These are phyloP conservation scores for Phytophthora capsici DNA, from an alignment of 352 stramenopile species.

Conservation along the genomic window DNA sequence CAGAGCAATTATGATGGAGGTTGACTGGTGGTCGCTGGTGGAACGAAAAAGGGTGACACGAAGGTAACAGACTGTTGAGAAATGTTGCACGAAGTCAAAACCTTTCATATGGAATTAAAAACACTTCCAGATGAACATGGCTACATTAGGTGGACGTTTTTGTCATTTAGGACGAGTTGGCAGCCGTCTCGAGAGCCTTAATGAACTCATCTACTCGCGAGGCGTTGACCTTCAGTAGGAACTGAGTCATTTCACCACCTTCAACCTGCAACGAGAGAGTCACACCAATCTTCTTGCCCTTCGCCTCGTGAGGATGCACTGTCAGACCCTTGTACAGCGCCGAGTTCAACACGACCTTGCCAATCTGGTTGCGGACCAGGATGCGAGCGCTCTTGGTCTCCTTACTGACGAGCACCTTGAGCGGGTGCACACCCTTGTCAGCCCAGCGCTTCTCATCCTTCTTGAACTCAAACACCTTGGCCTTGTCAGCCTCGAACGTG, in stretches of 20 bases:
- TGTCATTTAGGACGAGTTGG: slow-evolving; percentile 24
- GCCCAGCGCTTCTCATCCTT: slow-evolving; percentile 90
- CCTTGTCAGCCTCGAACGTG: slow-evolving; percentile 79
- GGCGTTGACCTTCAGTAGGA: slow-evolving; percentile 79
- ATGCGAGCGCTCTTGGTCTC: slow-evolving; percentile 72
- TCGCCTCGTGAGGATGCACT: slow-evolving; percentile 66
- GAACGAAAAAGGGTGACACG: neutral
- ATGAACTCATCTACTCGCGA: slow-evolving; percentile 73
- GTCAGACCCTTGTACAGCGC: slow-evolving; percentile 81
- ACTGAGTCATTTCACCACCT: slow-evolving; percentile 56
- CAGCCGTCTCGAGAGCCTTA: slow-evolving; percentile 50
- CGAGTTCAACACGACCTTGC: slow-evolving; percentile 89
- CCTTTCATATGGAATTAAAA: slow-evolving; percentile 11
- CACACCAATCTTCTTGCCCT: slow-evolving; percentile 82
- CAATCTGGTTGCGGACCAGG: slow-evolving; percentile 84
- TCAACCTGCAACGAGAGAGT: slow-evolving; percentile 73
- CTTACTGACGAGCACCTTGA: slow-evolving; percentile 85
- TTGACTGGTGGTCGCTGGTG: slow-evolving; percentile 43
- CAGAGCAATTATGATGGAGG: slow-evolving; percentile 33
- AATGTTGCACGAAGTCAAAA: slow-evolving; percentile 21
- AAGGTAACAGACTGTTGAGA: slow-evolving; percentile 23
- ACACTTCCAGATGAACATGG: slow-evolving; percentile 5
- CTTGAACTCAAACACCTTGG: slow-evolving; percentile 87
- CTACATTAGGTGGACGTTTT: slow-evolving; percentile 10
- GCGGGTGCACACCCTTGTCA: slow-evolving; percentile 82